Conservation (phyloP, 768 basidiomycete genomes). For the Chiua virens region DNA sequence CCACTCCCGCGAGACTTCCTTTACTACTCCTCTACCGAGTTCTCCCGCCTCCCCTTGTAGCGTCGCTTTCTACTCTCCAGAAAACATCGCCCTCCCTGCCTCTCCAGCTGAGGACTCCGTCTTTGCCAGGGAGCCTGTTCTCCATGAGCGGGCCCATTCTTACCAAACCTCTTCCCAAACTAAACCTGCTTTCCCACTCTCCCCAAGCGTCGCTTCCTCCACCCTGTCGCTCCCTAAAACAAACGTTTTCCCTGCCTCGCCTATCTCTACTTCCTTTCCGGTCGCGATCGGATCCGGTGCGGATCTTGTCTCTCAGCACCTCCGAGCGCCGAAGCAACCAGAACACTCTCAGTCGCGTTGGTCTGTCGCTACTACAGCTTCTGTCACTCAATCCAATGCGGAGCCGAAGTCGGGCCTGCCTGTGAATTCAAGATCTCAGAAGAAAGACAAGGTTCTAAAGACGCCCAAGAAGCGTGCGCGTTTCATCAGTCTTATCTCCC, state of each 20-base stretch:
- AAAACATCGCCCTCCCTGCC: constrained; percentile 26
- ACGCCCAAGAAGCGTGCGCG: constrained; percentile 31
- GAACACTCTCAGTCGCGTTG: constrained; percentile 23
- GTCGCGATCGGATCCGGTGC: background rate
- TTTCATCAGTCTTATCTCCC: constrained; percentile 33
- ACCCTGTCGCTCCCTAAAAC: constrained; percentile 1
- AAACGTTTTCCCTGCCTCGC: constrained; percentile 9
- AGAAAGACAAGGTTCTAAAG: constrained; percentile 24
- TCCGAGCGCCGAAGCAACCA: constrained; percentile 1
- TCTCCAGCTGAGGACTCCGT: constrained; percentile 18
- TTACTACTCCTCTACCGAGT: constrained; percentile 25
- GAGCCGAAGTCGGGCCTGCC: constrained; percentile 7
- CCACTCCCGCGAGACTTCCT: constrained; percentile 24
- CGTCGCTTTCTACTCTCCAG: constrained; percentile 18
- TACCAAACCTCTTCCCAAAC: background rate
- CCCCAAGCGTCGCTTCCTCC: constrained; percentile 5
- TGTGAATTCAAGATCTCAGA: constrained; percentile 13
- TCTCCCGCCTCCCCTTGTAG: constrained; percentile 23
- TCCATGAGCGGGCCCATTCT: constrained; percentile 5
- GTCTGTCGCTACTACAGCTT: constrained; percentile 34
- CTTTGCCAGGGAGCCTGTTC: background rate
- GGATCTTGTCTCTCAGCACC: background rate
- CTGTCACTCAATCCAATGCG: constrained; percentile 18
- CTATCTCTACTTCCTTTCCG: background rate
- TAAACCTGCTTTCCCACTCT: background rate